Evolutionary conservation across 2,329 filamentous ascomycete species (phyloP), one percentile per base, ranked within the genome.

Genomic region (Pseudomassariella vexata): DNA sequence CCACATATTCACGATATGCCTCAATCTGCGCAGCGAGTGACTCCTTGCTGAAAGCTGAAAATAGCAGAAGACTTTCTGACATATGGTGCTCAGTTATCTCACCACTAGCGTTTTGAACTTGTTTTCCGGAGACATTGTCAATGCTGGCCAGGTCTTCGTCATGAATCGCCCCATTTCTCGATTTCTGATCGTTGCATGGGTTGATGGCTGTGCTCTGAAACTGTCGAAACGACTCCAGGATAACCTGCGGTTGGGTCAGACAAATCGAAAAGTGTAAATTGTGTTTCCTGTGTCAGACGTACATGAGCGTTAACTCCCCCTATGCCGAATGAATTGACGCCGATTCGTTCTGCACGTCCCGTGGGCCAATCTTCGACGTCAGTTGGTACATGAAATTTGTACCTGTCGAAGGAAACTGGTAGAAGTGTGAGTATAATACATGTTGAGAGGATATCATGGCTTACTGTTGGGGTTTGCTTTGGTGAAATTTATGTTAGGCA

Each of bases 401-500:
- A 5, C 17, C 16, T 9, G 26, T 19, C 30, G 23, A 33, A n/a
- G 23, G 28, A 10, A 16, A 16, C 12, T 4, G 28, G 37, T 2
- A 24, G 12, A 12, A 42, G 31, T 5, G 31, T 11, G 2, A 42
- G 19, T 9, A 32, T 28, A 4, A 11, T 19, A 19, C 41, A 45
- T 14, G 41, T 46, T 2, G 47, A 44, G 3, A 30, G 18, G 3
- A 59, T 28, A 1, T 33, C 11, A 3, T 5, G 6, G 28, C 32
- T 17, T 11, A 29, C 32, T 28, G 12, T 22, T 34, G 0, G 50
- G 49, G 30, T 54, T 60, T 2, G 55, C 30, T 8, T 34, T 37
- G 5, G 53, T 39, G 28, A 62, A 53, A 7, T 45, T 47, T 8
- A 53, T 32, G 16, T 57, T 61, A 2, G 57, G 54, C 0, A 52